Percentiles rank a stretch among this genome's conserved stretches.
Conservation (phyloP, 345 rosid species). For the Gynandropsis gynandra region DNA sequence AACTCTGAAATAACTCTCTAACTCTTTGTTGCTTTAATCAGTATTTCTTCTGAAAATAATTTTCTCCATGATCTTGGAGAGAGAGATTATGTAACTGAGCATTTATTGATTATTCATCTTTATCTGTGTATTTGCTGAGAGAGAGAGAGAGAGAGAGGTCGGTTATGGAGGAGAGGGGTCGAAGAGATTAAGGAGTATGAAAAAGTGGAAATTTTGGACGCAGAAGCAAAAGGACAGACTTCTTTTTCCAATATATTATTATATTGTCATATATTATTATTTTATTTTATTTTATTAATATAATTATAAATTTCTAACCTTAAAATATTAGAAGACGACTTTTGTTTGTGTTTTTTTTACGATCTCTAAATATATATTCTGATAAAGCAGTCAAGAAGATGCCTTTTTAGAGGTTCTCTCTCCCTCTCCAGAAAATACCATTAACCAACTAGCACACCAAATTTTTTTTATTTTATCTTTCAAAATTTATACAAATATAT, state of each 20-base stretch:
- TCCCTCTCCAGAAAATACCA: slow-evolving; percentile 18
- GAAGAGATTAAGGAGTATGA: slow-evolving; percentile 1
- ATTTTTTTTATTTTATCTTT: slow-evolving; percentile 6
- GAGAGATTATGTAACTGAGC: slow-evolving; percentile 33
- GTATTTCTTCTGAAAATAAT: slow-evolving; percentile 28
- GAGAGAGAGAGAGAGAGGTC: slow-evolving; percentile 23
- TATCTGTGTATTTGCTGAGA: slow-evolving; percentile 5
- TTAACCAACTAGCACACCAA: slow-evolving; percentile 29
- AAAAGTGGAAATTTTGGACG: slow-evolving; percentile 29
- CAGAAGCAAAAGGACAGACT: slow-evolving; percentile 35
- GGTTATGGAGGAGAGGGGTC: slow-evolving; percentile 31
- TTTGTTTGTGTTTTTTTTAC: slow-evolving; percentile 20
- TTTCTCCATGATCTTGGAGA: slow-evolving; percentile 29
- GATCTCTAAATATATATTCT: slow-evolving; percentile 27
- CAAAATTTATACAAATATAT: neutral
- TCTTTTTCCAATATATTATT: slow-evolving; percentile 27
- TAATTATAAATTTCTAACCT: slow-evolving; percentile 18
- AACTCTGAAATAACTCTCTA: slow-evolving; percentile 19
- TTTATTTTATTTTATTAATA: neutral
- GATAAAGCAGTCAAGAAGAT: slow-evolving; percentile 46
- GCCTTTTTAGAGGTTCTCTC: slow-evolving; percentile 32
- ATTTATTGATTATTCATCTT: slow-evolving; percentile 19
- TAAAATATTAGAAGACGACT: slow-evolving; percentile 27
- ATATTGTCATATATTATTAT: neutral
- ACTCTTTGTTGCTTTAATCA: slow-evolving; percentile 38